Evolutionary conservation across 179 eudicot species (phyloP), one percentile per base, ranked within the genome.

Genomic region (Beta corolliflora): DNA sequence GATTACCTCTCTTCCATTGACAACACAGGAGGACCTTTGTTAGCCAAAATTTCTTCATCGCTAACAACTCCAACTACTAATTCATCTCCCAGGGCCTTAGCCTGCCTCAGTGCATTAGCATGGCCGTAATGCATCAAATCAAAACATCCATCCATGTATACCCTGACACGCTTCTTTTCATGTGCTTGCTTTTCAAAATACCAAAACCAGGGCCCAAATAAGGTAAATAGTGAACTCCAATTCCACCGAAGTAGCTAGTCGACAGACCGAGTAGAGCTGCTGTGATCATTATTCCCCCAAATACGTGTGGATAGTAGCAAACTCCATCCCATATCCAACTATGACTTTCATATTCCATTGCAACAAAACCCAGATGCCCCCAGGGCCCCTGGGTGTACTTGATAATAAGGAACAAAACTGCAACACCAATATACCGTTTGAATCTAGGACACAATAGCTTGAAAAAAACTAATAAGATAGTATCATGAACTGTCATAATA

Each of bases 91-190:
- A 96, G 77, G 80, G 91, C 94, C 82, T 91, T 94, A 31, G 98
- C 98, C 83, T 96, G 98, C 82, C 99, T 86, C 90, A 96, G 82
- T 52, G 99, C 99, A 90, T 96, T 96, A 10, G 98, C 98, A 88
- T 96, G 99, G 56, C 99, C 99, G 45, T 94, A 96, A 81, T 96
- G 99, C 99, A 96, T 94, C 67, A 94, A 88, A 90, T 96, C 99
- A 79, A 94, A 96, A 81, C 99, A 96, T 25, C 99, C 99, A 87
- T 94, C 99, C 97, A 96, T 93, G 81, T 93, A 96, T 61, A 96
- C 99, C 77, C 98, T 89, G 55, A 92, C 82, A 10, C 88, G 92
- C 77, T 91, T 96, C 85, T 90, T 92, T 45, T 80, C 84, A 69
- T 70, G 82, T 72, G 85, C 88, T 76, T 83, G 89, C 87, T 91